Evolutionary conservation across 768 basidiomycete species (phyloP).

Genomic region (Leccinum barrowsii): DNA sequence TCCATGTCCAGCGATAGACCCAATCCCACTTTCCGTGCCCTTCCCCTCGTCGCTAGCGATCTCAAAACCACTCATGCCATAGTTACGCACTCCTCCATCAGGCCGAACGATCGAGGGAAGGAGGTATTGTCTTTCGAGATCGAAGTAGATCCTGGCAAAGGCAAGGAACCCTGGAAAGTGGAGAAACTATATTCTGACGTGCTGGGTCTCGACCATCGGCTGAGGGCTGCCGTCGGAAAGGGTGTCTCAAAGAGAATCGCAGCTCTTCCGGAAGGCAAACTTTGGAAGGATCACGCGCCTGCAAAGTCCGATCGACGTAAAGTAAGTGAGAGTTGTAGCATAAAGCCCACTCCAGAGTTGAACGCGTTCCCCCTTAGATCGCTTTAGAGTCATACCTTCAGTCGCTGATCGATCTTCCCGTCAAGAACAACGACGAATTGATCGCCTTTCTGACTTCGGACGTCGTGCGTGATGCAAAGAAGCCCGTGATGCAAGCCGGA

Average conservation of each 20-base stretch:
- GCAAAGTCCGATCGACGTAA: constrained; percentile 96
- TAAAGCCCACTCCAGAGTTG: background rate
- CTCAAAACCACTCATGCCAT: constrained; percentile 66
- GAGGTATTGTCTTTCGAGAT: constrained; percentile 91
- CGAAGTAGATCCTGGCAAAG: constrained; percentile 63
- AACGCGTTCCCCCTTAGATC: constrained; percentile 38
- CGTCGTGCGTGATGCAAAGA: constrained; percentile 70
- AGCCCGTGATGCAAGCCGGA: constrained; percentile 73
- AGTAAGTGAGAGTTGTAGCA: constrained; percentile 41
- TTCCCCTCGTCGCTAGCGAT: constrained; percentile 67
- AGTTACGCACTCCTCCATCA: constrained; percentile 81
- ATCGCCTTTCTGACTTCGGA: constrained; percentile 92
- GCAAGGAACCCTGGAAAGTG: constrained; percentile 75
- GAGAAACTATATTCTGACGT: constrained; percentile 96
- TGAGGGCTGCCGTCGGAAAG: constrained; percentile 57
- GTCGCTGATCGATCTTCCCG: constrained; percentile 72
- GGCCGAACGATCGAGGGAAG: constrained; percentile 85
- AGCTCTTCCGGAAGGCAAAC: constrained; percentile 81
- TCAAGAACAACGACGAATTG: constrained; percentile 86
- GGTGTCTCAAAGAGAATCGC: constrained; percentile 75
- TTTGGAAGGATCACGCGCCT: constrained; percentile 97
- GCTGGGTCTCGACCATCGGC: constrained; percentile 76
- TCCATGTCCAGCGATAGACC: constrained; percentile 23
- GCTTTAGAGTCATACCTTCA: constrained; percentile 85
- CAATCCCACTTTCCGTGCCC: constrained; percentile 59